These are phyloP conservation scores for Fraxinus floribunda DNA, from an alignment of 305 asterid genomes.

Conservation along the genomic window DNA sequence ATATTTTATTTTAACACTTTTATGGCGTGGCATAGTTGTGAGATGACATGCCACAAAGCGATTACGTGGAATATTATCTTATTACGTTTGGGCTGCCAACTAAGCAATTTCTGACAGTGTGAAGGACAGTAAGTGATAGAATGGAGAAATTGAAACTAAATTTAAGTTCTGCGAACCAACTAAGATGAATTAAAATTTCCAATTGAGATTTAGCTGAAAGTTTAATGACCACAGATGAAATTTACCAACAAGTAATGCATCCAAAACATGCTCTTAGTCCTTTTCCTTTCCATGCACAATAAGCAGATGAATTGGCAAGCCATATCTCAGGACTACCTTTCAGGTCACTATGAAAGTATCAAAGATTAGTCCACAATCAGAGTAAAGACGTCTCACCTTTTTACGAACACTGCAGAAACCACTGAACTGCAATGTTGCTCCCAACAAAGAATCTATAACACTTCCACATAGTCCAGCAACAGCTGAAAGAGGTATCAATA, in stretches of 20 bases:
- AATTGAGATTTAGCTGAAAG: neutral
- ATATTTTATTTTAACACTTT: neutral
- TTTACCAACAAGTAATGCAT: neutral
- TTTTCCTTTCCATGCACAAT: neutral
- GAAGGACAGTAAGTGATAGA: neutral
- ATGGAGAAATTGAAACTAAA: neutral
- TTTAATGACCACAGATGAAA: neutral
- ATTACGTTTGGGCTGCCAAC: neutral
- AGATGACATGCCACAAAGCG: neutral
- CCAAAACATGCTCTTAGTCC: neutral
- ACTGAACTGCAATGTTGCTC: slow-evolving; percentile 94
- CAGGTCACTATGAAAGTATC: neutral
- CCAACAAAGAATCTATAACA: slow-evolving; percentile 75
- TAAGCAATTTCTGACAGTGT: neutral
- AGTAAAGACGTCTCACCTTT: slow-evolving; percentile 49
- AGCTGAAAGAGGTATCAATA: slow-evolving; percentile 75
- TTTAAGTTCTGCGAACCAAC: neutral
- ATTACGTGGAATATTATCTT: neutral
- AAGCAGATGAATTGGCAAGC: neutral
- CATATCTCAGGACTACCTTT: neutral
- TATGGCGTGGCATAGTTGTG: neutral
- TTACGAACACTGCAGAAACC: slow-evolving; percentile 85
- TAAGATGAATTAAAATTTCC: neutral
- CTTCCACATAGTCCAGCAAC: slow-evolving; percentile 85
- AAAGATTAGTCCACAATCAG: neutral